Evolutionary conservation across 371 early-diverging fungal genomes (phyloP).

Genomic region (Mortierella sp.): DNA sequence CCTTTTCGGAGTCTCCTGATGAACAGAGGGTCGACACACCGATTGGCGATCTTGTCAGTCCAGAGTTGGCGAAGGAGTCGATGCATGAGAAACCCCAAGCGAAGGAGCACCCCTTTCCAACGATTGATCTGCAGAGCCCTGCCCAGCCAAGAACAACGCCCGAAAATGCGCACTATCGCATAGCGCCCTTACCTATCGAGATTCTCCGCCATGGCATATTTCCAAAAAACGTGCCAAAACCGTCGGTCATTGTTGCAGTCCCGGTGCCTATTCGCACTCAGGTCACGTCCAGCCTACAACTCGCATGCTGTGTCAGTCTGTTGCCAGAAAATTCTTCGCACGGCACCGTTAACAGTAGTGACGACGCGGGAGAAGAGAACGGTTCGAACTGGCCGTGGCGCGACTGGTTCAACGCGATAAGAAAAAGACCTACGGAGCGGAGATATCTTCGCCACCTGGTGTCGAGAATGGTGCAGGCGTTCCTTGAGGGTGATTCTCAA

Average conservation of each 20-base stretch:
- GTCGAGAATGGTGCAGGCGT: neutral
- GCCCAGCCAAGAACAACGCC: too few species aligned
- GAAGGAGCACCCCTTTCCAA: too few species aligned
- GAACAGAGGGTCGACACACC: too few species aligned
- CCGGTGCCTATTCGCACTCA: neutral
- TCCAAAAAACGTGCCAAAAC: neutral
- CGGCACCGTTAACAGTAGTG: neutral
- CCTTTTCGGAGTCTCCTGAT: too few species aligned
- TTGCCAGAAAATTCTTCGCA: neutral
- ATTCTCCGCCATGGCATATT: neutral
- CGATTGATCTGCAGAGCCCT: too few species aligned
- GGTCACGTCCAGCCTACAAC: neutral
- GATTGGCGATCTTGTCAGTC: too few species aligned
- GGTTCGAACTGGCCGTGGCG: neutral
- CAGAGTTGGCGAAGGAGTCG: too few species aligned
- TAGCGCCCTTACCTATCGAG: too few species aligned
- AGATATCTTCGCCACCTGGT: neutral
- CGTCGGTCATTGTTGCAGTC: neutral
- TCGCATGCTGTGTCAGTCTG: neutral
- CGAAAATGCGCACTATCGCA: too few species aligned
- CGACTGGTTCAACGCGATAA: neutral
- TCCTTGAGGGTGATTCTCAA: neutral
- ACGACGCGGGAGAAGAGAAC: too few species aligned
- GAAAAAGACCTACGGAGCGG: neutral
- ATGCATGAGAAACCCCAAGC: too few species aligned